Conservation (phyloP, 768 basidiomycete species). For the Collybia mongolica region DNA sequence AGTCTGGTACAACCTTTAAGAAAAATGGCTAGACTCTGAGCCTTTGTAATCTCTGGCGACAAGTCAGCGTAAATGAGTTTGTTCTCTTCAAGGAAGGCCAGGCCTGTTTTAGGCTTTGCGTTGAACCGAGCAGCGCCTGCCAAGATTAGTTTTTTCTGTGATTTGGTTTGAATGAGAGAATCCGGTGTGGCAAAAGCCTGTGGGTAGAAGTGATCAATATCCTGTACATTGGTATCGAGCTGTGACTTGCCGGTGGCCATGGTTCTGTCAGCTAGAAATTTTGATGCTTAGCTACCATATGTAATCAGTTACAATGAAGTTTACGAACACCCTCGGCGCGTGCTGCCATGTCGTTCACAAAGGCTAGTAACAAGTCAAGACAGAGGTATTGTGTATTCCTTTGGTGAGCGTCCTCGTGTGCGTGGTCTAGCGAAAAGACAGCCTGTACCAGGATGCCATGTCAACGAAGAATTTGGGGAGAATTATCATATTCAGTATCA, state of each 20-base stretch:
- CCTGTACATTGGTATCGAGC: not conserved
- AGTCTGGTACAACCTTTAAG: slow-evolving; percentile 81
- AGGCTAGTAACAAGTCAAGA: slow-evolving; percentile 82
- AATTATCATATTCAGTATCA: slow-evolving; percentile 27
- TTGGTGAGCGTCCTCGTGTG: slow-evolving; percentile 62
- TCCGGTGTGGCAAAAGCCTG: slow-evolving; percentile 59
- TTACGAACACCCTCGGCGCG: slow-evolving; percentile 49
- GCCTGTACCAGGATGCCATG: slow-evolving; percentile 45
- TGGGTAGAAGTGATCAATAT: not conserved
- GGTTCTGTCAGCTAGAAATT: slow-evolving; percentile 37
- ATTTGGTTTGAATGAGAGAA: slow-evolving; percentile 66
- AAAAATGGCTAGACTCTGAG: slow-evolving; percentile 78
- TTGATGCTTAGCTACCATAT: slow-evolving; percentile 9
- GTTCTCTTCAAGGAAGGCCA: slow-evolving; percentile 91
- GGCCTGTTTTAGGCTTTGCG: slow-evolving; percentile 84
- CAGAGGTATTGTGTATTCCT: slow-evolving; percentile 84
- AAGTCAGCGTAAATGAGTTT: slow-evolving; percentile 78
- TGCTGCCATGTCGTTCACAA: slow-evolving; percentile 84
- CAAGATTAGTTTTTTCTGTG: slow-evolving; percentile 82
- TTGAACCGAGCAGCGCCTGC: slow-evolving; percentile 89
- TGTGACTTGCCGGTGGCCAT: slow-evolving; percentile 63
- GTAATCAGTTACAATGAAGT: slow-evolving; percentile 3
- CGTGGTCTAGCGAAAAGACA: slow-evolving; percentile 70
- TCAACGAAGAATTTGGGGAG: slow-evolving; percentile 3
- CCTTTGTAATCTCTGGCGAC: slow-evolving; percentile 51